These are phyloP conservation scores for Phytophthora sojae DNA, from an alignment of 352 stramenopile species.

Conservation along the genomic window DNA sequence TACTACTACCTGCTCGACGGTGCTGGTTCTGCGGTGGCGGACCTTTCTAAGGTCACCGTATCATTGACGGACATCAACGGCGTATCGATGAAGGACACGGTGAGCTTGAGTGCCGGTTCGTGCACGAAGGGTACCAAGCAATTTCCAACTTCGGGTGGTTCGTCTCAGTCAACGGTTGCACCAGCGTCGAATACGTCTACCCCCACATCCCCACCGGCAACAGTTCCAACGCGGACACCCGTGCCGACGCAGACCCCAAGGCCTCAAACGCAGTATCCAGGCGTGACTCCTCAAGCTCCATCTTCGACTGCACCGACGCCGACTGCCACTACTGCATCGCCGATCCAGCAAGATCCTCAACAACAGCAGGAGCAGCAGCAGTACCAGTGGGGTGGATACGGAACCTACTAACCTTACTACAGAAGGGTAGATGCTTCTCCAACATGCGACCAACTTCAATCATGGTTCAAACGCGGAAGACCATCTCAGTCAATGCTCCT, in stretches of 20 bases:
- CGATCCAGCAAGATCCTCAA: background rate
- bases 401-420: background rate
- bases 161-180: background rate
- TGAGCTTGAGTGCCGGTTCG: constrained; percentile 47
- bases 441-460: background rate
- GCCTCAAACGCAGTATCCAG: constrained; percentile 4
- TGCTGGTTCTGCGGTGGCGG: constrained; percentile 37
- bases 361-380: background rate
- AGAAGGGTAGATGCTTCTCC: background rate
- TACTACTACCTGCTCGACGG: constrained; percentile 72
- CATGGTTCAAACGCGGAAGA: background rate
- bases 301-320: background rate
- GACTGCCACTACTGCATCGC: background rate
- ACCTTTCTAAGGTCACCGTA: constrained; percentile 45
- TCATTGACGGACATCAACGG: constrained; percentile 55
- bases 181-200: background rate
- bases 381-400: background rate
- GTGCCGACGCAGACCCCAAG: background rate
- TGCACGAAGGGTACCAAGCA: constrained; percentile 52
- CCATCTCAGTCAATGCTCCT: no score
- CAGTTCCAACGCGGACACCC: background rate
- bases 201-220: background rate
- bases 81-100: constrained; percentile 50
- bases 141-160: constrained; percentile 28
- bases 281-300: background rate